Evolutionary conservation across 2,329 filamentous ascomycete genomes (phyloP).

Genomic region (Aspergillus clavatus): DNA sequence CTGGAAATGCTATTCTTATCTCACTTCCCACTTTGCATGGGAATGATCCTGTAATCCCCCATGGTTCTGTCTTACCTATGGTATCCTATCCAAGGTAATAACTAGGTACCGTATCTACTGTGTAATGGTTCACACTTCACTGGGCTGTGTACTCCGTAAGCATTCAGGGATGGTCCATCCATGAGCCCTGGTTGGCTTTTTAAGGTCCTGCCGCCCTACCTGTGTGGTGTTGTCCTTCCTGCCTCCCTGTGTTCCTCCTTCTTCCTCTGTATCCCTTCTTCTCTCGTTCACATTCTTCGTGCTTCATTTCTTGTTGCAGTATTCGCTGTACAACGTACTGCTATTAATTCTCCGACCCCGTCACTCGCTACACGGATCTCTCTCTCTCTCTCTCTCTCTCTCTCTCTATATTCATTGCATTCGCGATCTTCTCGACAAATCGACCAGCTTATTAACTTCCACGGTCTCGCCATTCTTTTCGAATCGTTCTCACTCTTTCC

Average conservation of each 20-base stretch:
- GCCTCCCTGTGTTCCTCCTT: neutral
- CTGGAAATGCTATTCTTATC: neutral
- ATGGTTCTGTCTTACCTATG: too few species aligned
- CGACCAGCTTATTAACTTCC: slow-evolving; percentile 6
- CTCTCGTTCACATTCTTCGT: slow-evolving; percentile 2
- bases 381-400: slow-evolving; percentile 17
- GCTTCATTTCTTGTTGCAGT: slow-evolving; percentile 19
- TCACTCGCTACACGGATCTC: slow-evolving; percentile 21
- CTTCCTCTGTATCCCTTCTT: neutral
- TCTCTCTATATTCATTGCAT: slow-evolving; percentile 1
- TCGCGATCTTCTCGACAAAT: slow-evolving; percentile 3
- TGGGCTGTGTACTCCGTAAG: too few species aligned
- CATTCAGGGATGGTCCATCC: neutral
- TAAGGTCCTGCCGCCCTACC: neutral
- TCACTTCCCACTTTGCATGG: neutral
- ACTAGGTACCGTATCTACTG: too few species aligned
- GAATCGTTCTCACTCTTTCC: slow-evolving; percentile 1
- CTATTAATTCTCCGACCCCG: slow-evolving; percentile 21
- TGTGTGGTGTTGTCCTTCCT: slow-evolving; percentile 1
- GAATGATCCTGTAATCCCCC: neutral
- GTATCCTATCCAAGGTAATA: too few species aligned
- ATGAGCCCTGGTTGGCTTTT: neutral
- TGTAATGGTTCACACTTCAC: too few species aligned
- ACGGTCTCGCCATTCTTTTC: slow-evolving; percentile 3
- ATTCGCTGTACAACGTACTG: slow-evolving; percentile 15